Conservation (phyloP, 345 rosid genomes). For the Eucalyptus guilfoylei region DNA sequence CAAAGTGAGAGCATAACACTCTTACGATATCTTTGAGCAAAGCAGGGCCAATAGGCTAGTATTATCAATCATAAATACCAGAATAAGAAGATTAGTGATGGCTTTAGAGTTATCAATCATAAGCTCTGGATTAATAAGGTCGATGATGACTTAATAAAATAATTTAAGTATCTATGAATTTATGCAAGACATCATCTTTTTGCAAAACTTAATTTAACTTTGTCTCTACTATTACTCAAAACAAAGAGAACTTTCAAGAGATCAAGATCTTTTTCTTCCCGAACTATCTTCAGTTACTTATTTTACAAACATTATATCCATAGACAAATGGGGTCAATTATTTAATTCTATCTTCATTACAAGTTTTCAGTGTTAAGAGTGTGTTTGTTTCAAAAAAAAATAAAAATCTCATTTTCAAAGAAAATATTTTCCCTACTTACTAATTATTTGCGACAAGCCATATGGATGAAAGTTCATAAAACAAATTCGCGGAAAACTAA, state of each 20-base stretch:
- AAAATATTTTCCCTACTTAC: not conserved
- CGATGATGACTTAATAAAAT: not conserved
- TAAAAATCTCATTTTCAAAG: not conserved
- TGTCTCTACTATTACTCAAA: not conserved
- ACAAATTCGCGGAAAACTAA: accelerated
- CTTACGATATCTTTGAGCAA: no score
- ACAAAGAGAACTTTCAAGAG: not conserved
- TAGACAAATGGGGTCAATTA: not conserved
- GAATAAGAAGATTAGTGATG: no score
- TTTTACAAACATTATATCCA: not conserved
- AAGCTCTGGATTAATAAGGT: no score
- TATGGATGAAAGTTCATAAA: not conserved
- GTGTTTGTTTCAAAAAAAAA: not conserved
- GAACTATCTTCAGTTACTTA: not conserved
- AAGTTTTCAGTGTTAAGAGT: not conserved
- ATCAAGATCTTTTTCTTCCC: not conserved
- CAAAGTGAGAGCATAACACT: not conserved
- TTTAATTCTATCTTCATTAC: not conserved
- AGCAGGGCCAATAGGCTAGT: no score
- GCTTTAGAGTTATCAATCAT: no score
- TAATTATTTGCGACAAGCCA: not conserved
- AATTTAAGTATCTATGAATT: not conserved
- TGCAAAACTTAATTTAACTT: not conserved
- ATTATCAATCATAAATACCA: no score
- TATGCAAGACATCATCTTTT: not conserved